phyloP scores from a whole-genome alignment of 1,284 basidiomycete genomes.

The Ustilago sp. region DNA sequence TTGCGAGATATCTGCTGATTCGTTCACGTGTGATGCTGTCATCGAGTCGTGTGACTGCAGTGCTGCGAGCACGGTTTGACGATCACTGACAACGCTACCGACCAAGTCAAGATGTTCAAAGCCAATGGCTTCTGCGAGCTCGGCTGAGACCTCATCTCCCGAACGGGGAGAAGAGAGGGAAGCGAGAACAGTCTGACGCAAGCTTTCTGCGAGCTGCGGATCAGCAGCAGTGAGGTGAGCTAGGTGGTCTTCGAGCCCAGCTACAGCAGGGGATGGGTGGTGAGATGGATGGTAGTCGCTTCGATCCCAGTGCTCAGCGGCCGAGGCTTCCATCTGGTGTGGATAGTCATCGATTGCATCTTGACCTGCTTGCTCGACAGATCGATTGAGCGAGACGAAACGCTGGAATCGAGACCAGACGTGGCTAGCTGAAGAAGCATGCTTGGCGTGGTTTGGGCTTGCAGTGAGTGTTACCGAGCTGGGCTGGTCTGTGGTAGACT shows the following conservation, averaged over 20 bases:
- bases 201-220: constrained; percentile 35
- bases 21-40: background rate
- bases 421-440: background rate
- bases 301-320: constrained; percentile 3
- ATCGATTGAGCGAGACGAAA: constrained; percentile 19
- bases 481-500: constrained; percentile 14
- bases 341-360: constrained; percentile 26
- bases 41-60: constrained; percentile 1
- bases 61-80: constrained; percentile 63
- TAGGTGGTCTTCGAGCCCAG: constrained; percentile 34
- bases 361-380: constrained; percentile 19
- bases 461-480: background rate
- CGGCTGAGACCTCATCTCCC: constrained; percentile 79
- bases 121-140: constrained; percentile 85
- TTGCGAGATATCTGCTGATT: constrained; percentile 32
- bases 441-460: background rate
- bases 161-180: constrained; percentile 32
- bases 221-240: constrained; percentile 28
- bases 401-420: constrained; percentile 39
- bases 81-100: constrained; percentile 68
- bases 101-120: constrained; percentile 81
- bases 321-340: constrained; percentile 24
- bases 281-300: constrained; percentile 9
- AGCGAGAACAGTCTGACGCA: constrained; percentile 28
- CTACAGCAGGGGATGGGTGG: constrained; percentile 21